Evolutionary conservation across 495 filamentous ascomycete species (phyloP).

Genomic region (Aspergillus nidulans): DNA sequence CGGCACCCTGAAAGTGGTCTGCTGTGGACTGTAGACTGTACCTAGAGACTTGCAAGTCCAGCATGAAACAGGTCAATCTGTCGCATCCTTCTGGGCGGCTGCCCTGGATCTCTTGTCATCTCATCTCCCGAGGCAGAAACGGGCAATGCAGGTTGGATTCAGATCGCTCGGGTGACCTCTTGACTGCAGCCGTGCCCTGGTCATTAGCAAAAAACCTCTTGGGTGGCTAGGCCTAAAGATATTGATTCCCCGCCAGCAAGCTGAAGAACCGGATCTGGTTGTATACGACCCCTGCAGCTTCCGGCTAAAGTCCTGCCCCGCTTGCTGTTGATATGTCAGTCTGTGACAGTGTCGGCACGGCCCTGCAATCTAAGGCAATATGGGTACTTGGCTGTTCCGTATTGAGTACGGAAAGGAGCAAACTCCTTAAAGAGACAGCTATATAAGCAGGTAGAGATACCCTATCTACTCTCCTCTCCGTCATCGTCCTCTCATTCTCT

Average conservation of each 20-base stretch:
- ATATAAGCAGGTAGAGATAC: not conserved
- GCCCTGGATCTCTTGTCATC: not conserved
- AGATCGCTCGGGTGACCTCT: no score
- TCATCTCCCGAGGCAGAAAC: not conserved
- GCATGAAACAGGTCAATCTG: not conserved
- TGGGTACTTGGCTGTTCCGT: not conserved
- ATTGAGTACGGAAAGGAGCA: not conserved
- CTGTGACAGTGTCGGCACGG: not conserved
- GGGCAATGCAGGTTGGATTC: not conserved
- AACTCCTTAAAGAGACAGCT: not conserved
- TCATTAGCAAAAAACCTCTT: not conserved
- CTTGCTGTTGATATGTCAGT: not conserved
- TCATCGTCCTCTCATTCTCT: not conserved
- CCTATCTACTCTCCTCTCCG: not conserved
- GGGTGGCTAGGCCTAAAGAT: not conserved
- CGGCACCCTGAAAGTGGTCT: not conserved
- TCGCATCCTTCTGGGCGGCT: not conserved
- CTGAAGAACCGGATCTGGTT: conserved; percentile 11
- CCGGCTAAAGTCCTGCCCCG: not conserved
- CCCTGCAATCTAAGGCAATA: not conserved
- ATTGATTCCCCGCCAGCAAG: not conserved
- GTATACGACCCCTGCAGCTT: not conserved
- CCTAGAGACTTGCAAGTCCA: not conserved
- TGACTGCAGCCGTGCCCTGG: not conserved
- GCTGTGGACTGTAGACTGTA: not conserved